These are phyloP conservation scores for Nissolia schottii DNA, from an alignment of 306 rosid genomes.

Conservation along the genomic window DNA sequence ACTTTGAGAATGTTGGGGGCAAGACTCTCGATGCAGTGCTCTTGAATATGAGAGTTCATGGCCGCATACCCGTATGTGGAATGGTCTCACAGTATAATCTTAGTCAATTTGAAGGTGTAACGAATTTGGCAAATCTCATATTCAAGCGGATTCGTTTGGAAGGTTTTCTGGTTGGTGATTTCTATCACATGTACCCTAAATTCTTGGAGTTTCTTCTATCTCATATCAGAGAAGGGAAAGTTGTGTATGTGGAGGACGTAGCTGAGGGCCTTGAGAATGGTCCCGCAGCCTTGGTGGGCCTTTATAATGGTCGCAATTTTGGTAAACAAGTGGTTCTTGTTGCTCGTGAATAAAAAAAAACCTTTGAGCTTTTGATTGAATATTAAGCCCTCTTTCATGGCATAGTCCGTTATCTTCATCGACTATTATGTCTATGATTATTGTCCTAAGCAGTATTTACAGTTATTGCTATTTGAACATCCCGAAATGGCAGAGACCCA, in stretches of 20 bases:
- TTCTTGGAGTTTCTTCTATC: slow-evolving; percentile 28
- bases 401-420: background rate
- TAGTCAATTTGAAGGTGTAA: slow-evolving; percentile 22
- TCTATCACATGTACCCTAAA: slow-evolving; percentile 21
- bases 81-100: slow-evolving; percentile 39
- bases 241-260: slow-evolving; percentile 27
- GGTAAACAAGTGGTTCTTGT: slow-evolving; percentile 31
- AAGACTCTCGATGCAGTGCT: slow-evolving; percentile 37
- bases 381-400: no score
- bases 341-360: background rate
- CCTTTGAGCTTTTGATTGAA: background rate
- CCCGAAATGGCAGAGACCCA: no score
- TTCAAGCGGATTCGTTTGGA: slow-evolving; percentile 16
- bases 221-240: slow-evolving; percentile 22
- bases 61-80: slow-evolving; percentile 28
- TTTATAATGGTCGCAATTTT: slow-evolving; percentile 23
- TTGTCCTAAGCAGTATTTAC: no score
- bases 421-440: no score
- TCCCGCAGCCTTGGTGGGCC: slow-evolving; percentile 27
- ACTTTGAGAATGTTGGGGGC: slow-evolving; percentile 33
- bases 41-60: slow-evolving; percentile 19
- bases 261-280: slow-evolving; percentile 34
- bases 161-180: slow-evolving; percentile 7
- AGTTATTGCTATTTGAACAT: no score
- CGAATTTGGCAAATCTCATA: slow-evolving; percentile 22